Base-by-base conservation (phyloP, 2,329 filamentous ascomycete species). In the Hypoxylon sp. region DNA sequence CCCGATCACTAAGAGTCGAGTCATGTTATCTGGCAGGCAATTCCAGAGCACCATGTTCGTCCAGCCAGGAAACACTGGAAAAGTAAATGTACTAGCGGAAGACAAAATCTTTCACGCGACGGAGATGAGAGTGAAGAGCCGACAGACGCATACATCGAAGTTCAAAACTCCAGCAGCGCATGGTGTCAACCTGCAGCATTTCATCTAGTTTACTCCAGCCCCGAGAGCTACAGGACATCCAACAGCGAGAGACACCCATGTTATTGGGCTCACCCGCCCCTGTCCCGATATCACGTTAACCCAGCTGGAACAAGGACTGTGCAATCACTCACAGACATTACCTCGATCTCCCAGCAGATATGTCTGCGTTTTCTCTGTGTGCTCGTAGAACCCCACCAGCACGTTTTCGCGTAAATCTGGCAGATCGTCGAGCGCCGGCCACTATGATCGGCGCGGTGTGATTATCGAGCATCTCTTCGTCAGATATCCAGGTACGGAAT, bases 271-370 rank as follows among this genome's bases (percentile, higher is more conserved):
- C 24, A 48, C 19, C 37, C 17, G n/a, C n/a, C n/a, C n/a, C n/a
- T n/a, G n/a, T n/a, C n/a, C n/a, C n/a, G n/a, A 22, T 44, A 6
- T 39, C 34, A 3, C 34, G 5, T 44, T n/a, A 24, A 10, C 17
- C 22, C 37, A 41, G 3, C 17, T 43, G 20, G 15, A 26, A 24
- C 20, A 2, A 3, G 20, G 10, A 26, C 8, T 46, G 20, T 7
- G 30, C 32, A 11, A 11, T 1, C 4, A 59, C 64, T 57, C 56
- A 67, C 64, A 53, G 37, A 68, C 20, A 34, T 67, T 47, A 15
- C 34, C 47, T 17, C 57, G 56, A 1, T 50, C 48, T 2, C 50
- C 64, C 11, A 67, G n/a, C 11, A 68, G 47, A 48, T 62, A 54
- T 5, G 32, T 17, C 10, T 64, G 59, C 7, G 51, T 43, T 47